Conservation (phyloP, 495 filamentous ascomycete genomes). For the Penicillium angulare region DNA sequence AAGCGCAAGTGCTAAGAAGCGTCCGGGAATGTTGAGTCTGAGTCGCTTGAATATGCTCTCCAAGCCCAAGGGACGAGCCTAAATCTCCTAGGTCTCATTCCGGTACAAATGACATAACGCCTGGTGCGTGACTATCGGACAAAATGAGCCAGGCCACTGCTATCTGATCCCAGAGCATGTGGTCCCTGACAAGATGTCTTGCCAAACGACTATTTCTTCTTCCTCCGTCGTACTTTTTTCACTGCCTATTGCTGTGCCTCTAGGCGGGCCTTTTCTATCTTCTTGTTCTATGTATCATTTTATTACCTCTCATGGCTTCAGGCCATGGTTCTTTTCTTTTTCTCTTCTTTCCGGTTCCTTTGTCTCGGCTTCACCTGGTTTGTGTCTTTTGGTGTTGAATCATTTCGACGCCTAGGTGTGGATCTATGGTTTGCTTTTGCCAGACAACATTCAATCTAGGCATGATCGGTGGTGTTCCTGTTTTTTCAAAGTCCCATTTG, state of each 20-base stretch:
- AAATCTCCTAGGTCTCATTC: background rate
- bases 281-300: conserved; percentile 19
- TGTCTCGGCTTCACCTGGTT: background rate
- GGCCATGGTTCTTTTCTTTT: background rate
- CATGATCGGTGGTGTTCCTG: conserved; percentile 3
- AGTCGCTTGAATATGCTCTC: conserved; percentile 52
- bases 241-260: background rate
- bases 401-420: conserved; percentile 12
- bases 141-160: too few species aligned
- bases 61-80: conserved; percentile 45
- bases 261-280: background rate
- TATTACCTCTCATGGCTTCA: background rate
- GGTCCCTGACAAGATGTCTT: background rate
- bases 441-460: conserved; percentile 5
- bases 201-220: background rate
- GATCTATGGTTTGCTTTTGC: conserved; percentile 11
- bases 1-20: conserved; percentile 29
- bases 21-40: conserved; percentile 41
- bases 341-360: conserved; percentile 6
- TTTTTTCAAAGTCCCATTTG: background rate
- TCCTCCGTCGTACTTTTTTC: conserved; percentile 1
- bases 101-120: background rate
- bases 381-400: background rate
- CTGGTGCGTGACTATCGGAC: too few species aligned
- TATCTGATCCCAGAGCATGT: too few species aligned